These are phyloP conservation scores for Theobroma grandiflorum DNA, from an alignment of 441 rosid species.

Conservation along the genomic window DNA sequence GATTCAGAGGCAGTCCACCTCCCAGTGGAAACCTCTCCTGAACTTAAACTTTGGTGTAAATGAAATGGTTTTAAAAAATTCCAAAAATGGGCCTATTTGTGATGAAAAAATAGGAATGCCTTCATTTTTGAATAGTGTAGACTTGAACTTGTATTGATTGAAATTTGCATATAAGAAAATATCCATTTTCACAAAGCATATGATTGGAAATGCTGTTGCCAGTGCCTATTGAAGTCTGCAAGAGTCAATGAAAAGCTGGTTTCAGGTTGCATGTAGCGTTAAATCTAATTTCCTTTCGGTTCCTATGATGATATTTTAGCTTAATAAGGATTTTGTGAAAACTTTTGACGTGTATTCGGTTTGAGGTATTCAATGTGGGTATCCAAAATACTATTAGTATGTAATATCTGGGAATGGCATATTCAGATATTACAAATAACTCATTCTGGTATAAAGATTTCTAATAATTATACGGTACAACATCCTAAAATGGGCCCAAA, in stretches of 20 bases:
- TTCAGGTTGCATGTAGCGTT: not conserved
- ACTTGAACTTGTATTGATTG: not conserved
- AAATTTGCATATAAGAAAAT: not conserved
- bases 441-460: not conserved
- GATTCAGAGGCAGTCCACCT: not conserved
- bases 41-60: not conserved
- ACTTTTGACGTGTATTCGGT: not conserved
- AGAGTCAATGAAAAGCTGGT: not conserved
- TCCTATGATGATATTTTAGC: conserved; percentile 1
- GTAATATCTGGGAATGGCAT: not conserved
- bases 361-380: conserved; percentile 1
- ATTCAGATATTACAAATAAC: conserved; percentile 7
- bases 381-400: not conserved
- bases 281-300: not conserved
- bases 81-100: not conserved
- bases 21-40: not conserved
- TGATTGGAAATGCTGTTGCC: not conserved
- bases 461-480: not conserved
- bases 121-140: not conserved
- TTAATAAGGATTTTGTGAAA: not conserved
- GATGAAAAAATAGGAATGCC: not conserved
- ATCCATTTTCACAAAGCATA: conserved; percentile 7
- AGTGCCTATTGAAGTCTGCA: not conserved
- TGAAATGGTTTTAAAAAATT: not conserved
- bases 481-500: no score